Percentiles rank a stretch among this genome's conserved stretches.
These are phyloP conservation scores for Sarocladiaceae sp. DNA, from an alignment of 2,329 filamentous ascomycete genomes.

Conservation along the genomic window DNA sequence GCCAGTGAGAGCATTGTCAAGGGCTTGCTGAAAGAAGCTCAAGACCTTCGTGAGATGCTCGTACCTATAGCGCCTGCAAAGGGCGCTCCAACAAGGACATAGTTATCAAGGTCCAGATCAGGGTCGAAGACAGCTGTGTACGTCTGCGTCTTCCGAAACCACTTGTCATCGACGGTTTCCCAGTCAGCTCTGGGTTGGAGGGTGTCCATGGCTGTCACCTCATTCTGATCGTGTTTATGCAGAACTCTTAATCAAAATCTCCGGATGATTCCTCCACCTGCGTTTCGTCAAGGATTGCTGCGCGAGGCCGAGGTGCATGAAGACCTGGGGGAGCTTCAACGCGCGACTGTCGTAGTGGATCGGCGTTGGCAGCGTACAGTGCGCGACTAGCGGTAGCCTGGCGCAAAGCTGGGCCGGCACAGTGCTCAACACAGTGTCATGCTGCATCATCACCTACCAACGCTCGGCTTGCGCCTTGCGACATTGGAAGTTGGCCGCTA, in stretches of 20 bases:
- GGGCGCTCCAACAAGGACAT: slow-evolving; percentile 82
- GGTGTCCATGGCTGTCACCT: slow-evolving; percentile 43
- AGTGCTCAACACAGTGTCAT: not conserved
- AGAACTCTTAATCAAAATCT: slow-evolving; percentile 1
- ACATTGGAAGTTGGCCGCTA: no score
- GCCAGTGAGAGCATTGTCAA: no score
- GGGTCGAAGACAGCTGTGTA: slow-evolving; percentile 92
- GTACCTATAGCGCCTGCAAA: slow-evolving; percentile 91
- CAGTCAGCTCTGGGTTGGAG: slow-evolving; percentile 76
- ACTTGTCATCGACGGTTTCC: slow-evolving; percentile 88
- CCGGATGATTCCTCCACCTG: no score
- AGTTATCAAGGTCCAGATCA: slow-evolving; percentile 91
- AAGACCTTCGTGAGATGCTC: slow-evolving; percentile 15
- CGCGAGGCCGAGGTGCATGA: no score
- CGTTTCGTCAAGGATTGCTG: no score
- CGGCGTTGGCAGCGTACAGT: not conserved
- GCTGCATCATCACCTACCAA: not conserved
- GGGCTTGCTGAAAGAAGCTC: slow-evolving; percentile 2
- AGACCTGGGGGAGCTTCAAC: not conserved
- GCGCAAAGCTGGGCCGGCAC: not conserved
- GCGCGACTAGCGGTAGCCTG: not conserved
- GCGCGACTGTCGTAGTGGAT: slow-evolving; percentile 2
- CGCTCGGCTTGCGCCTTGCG: no score
- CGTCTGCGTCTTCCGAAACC: slow-evolving; percentile 90
- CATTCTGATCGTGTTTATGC: slow-evolving; percentile 10